phyloP scores from a whole-genome alignment of 495 filamentous ascomycete genomes.

The Tuber magnatum region DNA sequence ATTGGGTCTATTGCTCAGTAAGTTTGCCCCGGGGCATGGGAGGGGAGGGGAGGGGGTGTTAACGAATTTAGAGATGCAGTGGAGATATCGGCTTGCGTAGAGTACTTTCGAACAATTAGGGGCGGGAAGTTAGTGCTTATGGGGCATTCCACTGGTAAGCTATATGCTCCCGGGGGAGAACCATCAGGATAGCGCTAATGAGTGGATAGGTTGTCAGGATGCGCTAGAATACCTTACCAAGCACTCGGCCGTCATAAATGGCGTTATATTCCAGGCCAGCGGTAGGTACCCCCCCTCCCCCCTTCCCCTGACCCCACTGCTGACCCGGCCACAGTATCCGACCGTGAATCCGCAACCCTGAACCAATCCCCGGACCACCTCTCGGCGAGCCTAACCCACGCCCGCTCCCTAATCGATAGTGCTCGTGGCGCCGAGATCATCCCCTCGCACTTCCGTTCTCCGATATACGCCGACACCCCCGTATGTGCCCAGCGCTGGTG shows the following conservation, averaged over 20 bases:
- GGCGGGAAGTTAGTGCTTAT: constrained; percentile 53
- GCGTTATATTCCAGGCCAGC: constrained; percentile 45
- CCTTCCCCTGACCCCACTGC: neutral
- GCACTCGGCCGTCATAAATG: constrained; percentile 29
- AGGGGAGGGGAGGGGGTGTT: neutral
- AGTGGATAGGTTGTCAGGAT: constrained; percentile 69
- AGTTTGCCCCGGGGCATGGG: neutral
- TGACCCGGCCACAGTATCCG: neutral
- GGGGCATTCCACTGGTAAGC: constrained; percentile 63
- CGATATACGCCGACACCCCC: neutral
- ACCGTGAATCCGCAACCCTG: neutral
- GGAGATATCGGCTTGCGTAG: constrained; percentile 66
- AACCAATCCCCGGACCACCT: neutral
- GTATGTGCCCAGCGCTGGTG: neutral
- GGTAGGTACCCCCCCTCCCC: constrained; percentile 34
- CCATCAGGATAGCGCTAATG: neutral
- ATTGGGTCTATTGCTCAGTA: constrained; percentile 52
- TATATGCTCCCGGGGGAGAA: neutral
- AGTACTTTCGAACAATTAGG: constrained; percentile 62
- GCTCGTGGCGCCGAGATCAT: neutral
- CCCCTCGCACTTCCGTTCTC: neutral
- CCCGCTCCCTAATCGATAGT: neutral
- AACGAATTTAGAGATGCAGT: constrained; percentile 52
- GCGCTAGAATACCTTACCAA: constrained; percentile 64
- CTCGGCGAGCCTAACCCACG: neutral